Evolutionary conservation across 179 eudicot genomes (phyloP).

Genomic region (Drosera spatulata): DNA sequence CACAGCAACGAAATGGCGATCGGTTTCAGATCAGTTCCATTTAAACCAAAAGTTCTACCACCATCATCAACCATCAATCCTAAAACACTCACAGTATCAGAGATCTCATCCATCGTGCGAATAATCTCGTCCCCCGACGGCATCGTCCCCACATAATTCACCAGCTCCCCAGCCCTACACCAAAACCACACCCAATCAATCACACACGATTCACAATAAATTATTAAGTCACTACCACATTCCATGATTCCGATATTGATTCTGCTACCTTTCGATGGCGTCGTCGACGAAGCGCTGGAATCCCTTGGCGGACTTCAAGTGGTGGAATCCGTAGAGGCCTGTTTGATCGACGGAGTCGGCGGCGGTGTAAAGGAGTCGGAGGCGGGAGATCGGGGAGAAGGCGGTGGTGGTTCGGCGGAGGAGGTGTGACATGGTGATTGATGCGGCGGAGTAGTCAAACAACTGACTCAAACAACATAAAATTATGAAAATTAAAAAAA

Average conservation of each 20-base stretch:
- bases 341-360: conserved; percentile 8
- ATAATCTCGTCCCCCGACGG: conserved; percentile 65
- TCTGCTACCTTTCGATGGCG: conserved; percentile 45
- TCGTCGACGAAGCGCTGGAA: conserved; percentile 82
- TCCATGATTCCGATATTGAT: background rate
- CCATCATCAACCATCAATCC: background rate
- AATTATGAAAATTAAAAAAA: no score
- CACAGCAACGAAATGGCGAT: no score
- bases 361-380: conserved; percentile 2
- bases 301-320: conserved; percentile 65
- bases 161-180: conserved; percentile 74
- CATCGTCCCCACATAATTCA: conserved; percentile 48
- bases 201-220: background rate
- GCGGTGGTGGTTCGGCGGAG: no score
- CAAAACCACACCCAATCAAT: background rate
- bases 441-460: no score
- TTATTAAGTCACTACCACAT: no score
- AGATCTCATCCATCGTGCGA: conserved; percentile 87
- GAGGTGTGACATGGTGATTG: no score
- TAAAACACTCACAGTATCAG: conserved; percentile 51
- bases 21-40: no score
- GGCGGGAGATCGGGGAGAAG: background rate
- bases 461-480: no score
- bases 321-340: conserved; percentile 78
- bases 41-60: no score